Conservation (phyloP, 129 eudicot genomes). For the Rutidosis leptorrhynchoides region DNA sequence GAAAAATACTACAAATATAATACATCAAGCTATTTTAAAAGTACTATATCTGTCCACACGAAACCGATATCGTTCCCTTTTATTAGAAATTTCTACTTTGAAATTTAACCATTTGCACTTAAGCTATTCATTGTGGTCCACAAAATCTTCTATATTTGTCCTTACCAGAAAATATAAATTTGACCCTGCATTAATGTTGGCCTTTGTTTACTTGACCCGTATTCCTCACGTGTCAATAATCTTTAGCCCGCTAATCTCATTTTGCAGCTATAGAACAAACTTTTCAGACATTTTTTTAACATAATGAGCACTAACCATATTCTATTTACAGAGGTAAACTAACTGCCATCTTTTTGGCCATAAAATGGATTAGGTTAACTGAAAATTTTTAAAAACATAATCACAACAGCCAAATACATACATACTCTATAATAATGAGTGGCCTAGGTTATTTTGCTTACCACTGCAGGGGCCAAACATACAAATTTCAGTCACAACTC, state of each 20-base stretch:
- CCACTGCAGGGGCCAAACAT: neutral
- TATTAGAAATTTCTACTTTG: neutral
- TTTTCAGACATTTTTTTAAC: neutral
- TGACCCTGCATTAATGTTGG: neutral
- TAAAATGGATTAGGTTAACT: neutral
- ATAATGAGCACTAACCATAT: neutral
- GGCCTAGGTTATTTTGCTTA: neutral
- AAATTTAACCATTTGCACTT: neutral
- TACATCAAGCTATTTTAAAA: neutral
- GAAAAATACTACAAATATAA: neutral
- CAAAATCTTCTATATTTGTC: too few relatives aligned
- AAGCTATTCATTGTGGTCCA: neutral
- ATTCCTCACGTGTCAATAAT: neutral
- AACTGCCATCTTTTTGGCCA: neutral
- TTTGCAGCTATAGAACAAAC: neutral
- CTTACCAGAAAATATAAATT: neutral
- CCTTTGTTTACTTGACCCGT: neutral
- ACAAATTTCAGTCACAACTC: neutral
- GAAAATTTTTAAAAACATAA: neutral
- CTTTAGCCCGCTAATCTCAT: neutral
- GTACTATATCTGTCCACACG: neutral
- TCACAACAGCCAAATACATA: neutral
- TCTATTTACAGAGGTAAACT: neutral
- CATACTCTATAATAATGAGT: neutral
- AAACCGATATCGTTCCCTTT: neutral